Conservation (phyloP, 805 yeast genomes). For the Suhomyces vadensis region DNA sequence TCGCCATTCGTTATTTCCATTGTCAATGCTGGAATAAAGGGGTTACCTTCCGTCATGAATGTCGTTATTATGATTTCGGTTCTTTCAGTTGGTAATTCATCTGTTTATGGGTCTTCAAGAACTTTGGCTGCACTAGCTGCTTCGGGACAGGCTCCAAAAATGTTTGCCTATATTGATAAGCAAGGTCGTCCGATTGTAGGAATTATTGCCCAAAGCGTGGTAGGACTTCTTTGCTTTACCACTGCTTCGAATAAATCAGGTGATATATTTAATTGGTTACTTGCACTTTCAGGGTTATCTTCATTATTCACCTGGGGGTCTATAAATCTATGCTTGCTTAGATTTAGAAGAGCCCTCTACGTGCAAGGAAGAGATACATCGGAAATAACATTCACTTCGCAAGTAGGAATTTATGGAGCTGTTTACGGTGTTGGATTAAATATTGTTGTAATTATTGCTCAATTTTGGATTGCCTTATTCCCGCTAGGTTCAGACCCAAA, state of each 20-base stretch:
- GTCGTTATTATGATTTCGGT: slow-evolving; percentile 69
- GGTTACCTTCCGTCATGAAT: slow-evolving; percentile 68
- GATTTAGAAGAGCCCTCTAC: slow-evolving; percentile 59
- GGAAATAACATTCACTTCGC: slow-evolving; percentile 38
- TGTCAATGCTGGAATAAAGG: slow-evolving; percentile 62
- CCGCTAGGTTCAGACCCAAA: slow-evolving; percentile 38
- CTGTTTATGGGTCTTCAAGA: slow-evolving; percentile 70
- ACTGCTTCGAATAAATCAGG: slow-evolving; percentile 60
- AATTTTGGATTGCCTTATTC: slow-evolving; percentile 44
- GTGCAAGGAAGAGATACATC: slow-evolving; percentile 48
- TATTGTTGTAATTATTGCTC: slow-evolving; percentile 40
- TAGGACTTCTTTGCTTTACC: slow-evolving; percentile 62
- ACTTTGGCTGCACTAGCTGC: slow-evolving; percentile 67
- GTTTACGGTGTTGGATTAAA: slow-evolving; percentile 32
- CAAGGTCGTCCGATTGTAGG: slow-evolving; percentile 79
- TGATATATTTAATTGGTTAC: slow-evolving; percentile 69
- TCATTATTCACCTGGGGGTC: slow-evolving; percentile 82
- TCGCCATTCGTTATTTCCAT: slow-evolving; percentile 79
- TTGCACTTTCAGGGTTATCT: slow-evolving; percentile 75
- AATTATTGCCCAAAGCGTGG: slow-evolving; percentile 49
- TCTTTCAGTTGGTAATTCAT: slow-evolving; percentile 71
- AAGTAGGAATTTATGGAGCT: slow-evolving; percentile 41
- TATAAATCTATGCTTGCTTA: slow-evolving; percentile 63
- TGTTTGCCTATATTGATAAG: slow-evolving; percentile 69
- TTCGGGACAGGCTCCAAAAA: slow-evolving; percentile 61